These are phyloP conservation scores for Solanum ahanhuiri DNA, from an alignment of 257 asterid genomes.

Conservation along the genomic window DNA sequence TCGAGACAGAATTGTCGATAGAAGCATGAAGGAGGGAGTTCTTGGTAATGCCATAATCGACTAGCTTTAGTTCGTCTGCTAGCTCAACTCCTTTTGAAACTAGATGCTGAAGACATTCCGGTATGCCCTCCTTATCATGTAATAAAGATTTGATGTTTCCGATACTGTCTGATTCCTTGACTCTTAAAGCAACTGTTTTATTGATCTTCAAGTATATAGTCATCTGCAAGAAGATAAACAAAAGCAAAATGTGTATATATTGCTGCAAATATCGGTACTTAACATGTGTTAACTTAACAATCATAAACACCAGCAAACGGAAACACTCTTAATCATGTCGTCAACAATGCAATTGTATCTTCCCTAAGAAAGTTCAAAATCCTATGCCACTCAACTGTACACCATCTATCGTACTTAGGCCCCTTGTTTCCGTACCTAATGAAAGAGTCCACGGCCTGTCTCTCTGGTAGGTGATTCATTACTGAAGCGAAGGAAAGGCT, in stretches of 20 bases:
- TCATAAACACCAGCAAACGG: not conserved
- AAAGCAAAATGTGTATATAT: not conserved
- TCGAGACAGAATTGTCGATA: not conserved
- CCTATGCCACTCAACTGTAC: not conserved
- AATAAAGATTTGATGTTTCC: conserved; percentile 8
- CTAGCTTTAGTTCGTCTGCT: conserved; percentile 1
- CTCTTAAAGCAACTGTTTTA: conserved; percentile 8
- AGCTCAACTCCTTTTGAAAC: conserved; percentile 4
- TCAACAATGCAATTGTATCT: not conserved
- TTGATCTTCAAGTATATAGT: conserved; percentile 4
- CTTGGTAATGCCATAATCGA: conserved; percentile 2
- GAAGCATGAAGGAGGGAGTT: conserved; percentile 9
- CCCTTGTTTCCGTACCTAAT: not conserved
- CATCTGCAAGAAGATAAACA: conserved; percentile 6
- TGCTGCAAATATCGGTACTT: not conserved
- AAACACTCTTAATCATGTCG: not conserved
- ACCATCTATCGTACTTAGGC: not conserved
- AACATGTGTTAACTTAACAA: not conserved
- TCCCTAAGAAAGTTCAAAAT: not conserved
- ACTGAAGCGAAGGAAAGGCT: not conserved
- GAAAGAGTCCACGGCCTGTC: not conserved
- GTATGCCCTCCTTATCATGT: conserved; percentile 11
- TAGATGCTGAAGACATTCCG: conserved; percentile 11
- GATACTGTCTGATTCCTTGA: conserved; percentile 9
- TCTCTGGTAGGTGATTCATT: not conserved